These are phyloP conservation scores for Yamadazyma siamensis DNA, from an alignment of 1,139 yeast genomes.

Conservation along the genomic window DNA sequence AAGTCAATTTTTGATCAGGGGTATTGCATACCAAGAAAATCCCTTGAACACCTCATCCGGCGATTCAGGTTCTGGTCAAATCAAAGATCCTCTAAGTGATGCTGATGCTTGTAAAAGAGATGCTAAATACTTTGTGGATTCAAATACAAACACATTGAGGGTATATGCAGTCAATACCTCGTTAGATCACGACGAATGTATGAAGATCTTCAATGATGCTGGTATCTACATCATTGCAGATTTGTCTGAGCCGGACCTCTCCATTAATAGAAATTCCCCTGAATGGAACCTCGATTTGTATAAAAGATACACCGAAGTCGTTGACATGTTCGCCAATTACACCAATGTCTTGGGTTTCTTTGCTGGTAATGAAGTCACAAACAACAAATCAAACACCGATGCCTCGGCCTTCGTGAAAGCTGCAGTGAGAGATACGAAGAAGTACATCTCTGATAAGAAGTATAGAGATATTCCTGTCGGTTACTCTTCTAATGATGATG, in stretches of 20 bases:
- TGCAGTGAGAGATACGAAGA: slow-evolving; percentile 79
- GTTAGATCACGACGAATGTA: slow-evolving; percentile 64
- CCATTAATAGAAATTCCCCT: slow-evolving; percentile 61
- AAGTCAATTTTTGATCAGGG: slow-evolving; percentile 42
- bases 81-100: slow-evolving; percentile 73
- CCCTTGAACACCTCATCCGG: slow-evolving; percentile 35
- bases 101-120: slow-evolving; percentile 75
- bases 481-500: slow-evolving; percentile 83
- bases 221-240: slow-evolving; percentile 80
- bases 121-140: slow-evolving; percentile 60
- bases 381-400: slow-evolving; percentile 64
- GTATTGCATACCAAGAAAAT: slow-evolving; percentile 47
- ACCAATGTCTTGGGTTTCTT: slow-evolving; percentile 81
- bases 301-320: slow-evolving; percentile 68
- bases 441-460: slow-evolving; percentile 61
- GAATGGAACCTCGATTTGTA: slow-evolving; percentile 62
- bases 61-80: slow-evolving; percentile 24
- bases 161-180: slow-evolving; percentile 70
- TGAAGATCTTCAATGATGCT: slow-evolving; percentile 63
- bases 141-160: slow-evolving; percentile 65
- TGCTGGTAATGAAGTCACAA: slow-evolving; percentile 90
- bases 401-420: slow-evolving; percentile 90
- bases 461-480: slow-evolving; percentile 83
- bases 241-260: slow-evolving; percentile 61
- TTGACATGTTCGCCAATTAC: slow-evolving; percentile 69